These are phyloP conservation scores for Gloeopeniophorella convolvens DNA, from an alignment of 768 basidiomycete genomes.

Conservation along the genomic window DNA sequence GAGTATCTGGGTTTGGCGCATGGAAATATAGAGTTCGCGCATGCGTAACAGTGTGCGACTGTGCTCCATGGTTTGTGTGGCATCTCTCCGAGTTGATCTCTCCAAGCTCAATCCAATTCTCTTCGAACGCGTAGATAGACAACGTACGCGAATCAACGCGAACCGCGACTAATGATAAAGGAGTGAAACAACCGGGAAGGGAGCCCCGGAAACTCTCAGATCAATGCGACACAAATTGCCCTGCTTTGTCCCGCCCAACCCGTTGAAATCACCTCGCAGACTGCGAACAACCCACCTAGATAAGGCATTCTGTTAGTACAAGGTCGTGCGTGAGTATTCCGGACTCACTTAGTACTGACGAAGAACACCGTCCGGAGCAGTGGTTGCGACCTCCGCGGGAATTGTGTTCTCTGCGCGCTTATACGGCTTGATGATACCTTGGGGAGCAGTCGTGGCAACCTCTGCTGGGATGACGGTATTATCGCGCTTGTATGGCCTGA, in stretches of 20 bases:
- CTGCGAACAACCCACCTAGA: too few relatives aligned
- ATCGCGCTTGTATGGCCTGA: conserved; percentile 26
- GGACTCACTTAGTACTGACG: neutral
- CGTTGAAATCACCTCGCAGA: too few relatives aligned
- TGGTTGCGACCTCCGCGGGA: conserved; percentile 23
- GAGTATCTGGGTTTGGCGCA: conserved; percentile 17
- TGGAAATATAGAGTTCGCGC: neutral
- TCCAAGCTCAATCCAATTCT: conserved; percentile 1
- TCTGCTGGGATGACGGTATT: conserved; percentile 26
- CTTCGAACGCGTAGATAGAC: conserved; percentile 2
- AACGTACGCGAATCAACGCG: conserved; percentile 6
- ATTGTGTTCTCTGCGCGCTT: conserved; percentile 20
- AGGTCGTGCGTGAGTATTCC: too few relatives aligned
- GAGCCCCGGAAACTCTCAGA: neutral
- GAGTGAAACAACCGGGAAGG: neutral
- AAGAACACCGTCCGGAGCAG: conserved; percentile 18
- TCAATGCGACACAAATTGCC: conserved; percentile 7
- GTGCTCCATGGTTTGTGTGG: too few relatives aligned
- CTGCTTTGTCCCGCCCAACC: too few relatives aligned
- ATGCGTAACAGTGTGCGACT: too few relatives aligned
- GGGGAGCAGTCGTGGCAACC: conserved; percentile 22
- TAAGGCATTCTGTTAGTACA: too few relatives aligned
- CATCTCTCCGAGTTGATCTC: neutral
- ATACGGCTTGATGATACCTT: conserved; percentile 30
- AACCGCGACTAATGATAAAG: neutral